Evolutionary conservation across 352 stramenopile genomes (phyloP).

Genomic region (Phytophthora constricta): DNA sequence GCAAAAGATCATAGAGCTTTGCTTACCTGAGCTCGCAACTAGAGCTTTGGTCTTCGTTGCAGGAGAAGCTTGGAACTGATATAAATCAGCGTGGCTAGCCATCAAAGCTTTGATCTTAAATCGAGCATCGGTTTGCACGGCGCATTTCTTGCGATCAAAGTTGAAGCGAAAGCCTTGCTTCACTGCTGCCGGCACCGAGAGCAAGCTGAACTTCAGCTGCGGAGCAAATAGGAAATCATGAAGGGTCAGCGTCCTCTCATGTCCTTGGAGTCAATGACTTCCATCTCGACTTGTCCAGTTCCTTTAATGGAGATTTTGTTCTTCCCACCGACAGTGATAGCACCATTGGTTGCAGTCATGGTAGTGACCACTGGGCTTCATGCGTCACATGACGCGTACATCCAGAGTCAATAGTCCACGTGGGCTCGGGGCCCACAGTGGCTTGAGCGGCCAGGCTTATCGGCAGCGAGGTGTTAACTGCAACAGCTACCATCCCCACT

Average conservation of each 20-base stretch:
- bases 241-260: slow-evolving; percentile 13
- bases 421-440: not conserved
- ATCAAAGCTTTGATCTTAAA: slow-evolving; percentile 22
- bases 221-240: slow-evolving; percentile 3
- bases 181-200: not conserved
- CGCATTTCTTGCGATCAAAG: slow-evolving; percentile 15
- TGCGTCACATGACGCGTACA: slow-evolving; percentile 22
- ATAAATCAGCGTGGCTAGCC: slow-evolving; percentile 9
- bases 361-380: slow-evolving; percentile 12
- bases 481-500: slow-evolving; percentile 4
- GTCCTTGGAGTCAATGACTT: slow-evolving; percentile 27
- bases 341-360: slow-evolving; percentile 3
- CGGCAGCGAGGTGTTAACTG: not conserved
- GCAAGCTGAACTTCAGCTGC: slow-evolving; percentile 15
- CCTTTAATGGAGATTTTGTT: slow-evolving; percentile 15
- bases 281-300: slow-evolving; percentile 20
- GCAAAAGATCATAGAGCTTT: slow-evolving; percentile 6
- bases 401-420: slow-evolving; percentile 16
- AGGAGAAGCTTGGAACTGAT: slow-evolving; percentile 14
- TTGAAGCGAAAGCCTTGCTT: slow-evolving; percentile 14
- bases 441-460: slow-evolving; percentile 1
- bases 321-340: slow-evolving; percentile 24
- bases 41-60: not conserved
- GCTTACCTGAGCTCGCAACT: slow-evolving; percentile 1
- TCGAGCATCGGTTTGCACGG: slow-evolving; percentile 1